Conservation (phyloP, 139 green algal species). For the Axilococcus clingmanii region DNA sequence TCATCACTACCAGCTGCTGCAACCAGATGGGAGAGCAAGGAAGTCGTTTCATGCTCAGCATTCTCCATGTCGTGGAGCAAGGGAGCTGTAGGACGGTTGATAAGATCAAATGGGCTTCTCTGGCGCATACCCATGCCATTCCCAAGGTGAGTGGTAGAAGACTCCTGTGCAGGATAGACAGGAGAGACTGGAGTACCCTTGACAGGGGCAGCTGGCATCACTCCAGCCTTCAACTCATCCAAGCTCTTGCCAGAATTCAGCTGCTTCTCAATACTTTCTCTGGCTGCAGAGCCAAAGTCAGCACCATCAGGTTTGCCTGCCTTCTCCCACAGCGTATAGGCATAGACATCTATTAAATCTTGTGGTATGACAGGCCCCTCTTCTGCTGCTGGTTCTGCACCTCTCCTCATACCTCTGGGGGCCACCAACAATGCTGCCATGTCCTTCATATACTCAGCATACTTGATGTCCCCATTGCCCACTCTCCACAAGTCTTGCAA, state of each 20-base stretch:
- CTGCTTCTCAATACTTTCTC: constrained; percentile 37
- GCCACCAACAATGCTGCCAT: neutral
- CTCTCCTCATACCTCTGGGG: neutral
- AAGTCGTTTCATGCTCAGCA: constrained; percentile 8
- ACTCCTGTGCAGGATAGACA: neutral
- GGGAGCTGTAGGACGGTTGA: constrained; percentile 36
- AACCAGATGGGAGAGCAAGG: constrained; percentile 31
- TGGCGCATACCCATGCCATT: constrained; percentile 30
- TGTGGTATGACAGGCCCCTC: constrained; percentile 3
- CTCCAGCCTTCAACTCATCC: constrained; percentile 20
- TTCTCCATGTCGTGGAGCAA: constrained; percentile 21
- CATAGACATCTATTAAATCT: constrained; percentile 53
- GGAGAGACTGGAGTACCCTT: neutral
- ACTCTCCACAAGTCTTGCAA: constrained; percentile 69
- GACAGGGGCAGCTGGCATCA: constrained; percentile 2
- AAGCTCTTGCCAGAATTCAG: constrained; percentile 35
- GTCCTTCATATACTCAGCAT: constrained; percentile 2
- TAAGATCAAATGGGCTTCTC: constrained; percentile 61
- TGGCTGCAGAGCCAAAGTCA: constrained; percentile 47
- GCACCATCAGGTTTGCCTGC: constrained; percentile 68
- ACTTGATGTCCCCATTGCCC: constrained; percentile 5
- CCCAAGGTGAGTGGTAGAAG: constrained; percentile 36
- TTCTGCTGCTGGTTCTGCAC: neutral
- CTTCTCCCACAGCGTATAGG: constrained; percentile 79
- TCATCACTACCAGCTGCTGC: constrained; percentile 26